A percentile compares a stretch with the other conserved stretches of the same genome.
Conservation (phyloP, 257 asterid species). For the Apocynum venetum region DNA sequence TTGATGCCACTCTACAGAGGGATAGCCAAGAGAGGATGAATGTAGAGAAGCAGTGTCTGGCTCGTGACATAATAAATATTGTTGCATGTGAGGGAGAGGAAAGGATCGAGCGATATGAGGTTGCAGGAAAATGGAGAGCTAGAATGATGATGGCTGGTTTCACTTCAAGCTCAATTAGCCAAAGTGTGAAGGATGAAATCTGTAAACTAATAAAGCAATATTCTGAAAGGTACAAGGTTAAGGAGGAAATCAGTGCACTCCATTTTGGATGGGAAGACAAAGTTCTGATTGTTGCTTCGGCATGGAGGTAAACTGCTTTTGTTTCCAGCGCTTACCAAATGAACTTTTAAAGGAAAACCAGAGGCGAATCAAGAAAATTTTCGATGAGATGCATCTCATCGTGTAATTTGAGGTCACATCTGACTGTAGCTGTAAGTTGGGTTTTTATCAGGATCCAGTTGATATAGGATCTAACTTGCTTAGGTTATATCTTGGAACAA, state of each 20-base stretch:
- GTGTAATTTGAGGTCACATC: background rate
- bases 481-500: background rate
- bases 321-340: background rate
- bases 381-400: background rate
- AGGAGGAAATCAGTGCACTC: conserved; percentile 66
- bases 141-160: conserved; percentile 99
- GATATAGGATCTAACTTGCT: conserved; percentile 15
- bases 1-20: conserved; percentile 75
- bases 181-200: conserved; percentile 54
- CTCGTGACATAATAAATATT: conserved; percentile 79
- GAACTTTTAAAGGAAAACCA: too few species aligned
- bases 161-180: conserved; percentile 54
- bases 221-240: conserved; percentile 62
- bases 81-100: conserved; percentile 95
- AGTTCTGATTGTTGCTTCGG: conserved; percentile 69
- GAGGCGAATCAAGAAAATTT: background rate
- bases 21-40: conserved; percentile 79
- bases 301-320: conserved; percentile 47
- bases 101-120: conserved; percentile 85
- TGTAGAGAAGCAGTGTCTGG: conserved; percentile 87
- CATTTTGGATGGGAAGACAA: conserved; percentile 95
- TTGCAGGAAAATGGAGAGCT: conserved; percentile 95
- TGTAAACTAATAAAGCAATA: conserved; percentile 51
- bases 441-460: conserved; percentile 8
- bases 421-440: conserved; percentile 10